Conservation (phyloP, 2,329 filamentous ascomycete species). For the Stenocarpella maydis region DNA sequence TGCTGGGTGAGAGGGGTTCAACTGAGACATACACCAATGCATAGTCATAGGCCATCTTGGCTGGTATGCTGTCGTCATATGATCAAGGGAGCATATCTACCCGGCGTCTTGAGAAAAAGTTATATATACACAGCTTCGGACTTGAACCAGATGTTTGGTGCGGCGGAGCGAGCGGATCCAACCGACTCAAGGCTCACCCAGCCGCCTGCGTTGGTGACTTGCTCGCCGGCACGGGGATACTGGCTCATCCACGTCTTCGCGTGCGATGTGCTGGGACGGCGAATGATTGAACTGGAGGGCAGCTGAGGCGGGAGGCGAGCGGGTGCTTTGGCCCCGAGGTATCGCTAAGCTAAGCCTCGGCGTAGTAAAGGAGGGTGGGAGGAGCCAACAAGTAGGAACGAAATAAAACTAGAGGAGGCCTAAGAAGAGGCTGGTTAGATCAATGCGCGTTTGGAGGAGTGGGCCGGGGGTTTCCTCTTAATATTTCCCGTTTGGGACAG, state of each 20-base stretch:
- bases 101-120: not conserved
- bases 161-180: not conserved
- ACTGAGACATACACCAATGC: slow-evolving; percentile 37
- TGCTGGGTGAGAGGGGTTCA: not conserved
- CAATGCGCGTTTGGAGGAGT: not conserved
- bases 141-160: not conserved
- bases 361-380: not conserved
- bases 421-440: not conserved
- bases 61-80: not conserved
- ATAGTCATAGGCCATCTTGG: slow-evolving; percentile 40
- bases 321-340: slow-evolving; percentile 1
- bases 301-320: not conserved
- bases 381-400: not conserved
- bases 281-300: not conserved
- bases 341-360: not conserved
- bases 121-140: slow-evolving; percentile 1
- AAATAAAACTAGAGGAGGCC: slow-evolving; percentile 10
- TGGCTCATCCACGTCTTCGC: not conserved
- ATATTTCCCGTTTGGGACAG: slow-evolving; percentile 20
- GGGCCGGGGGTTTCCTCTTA: not conserved
- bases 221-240: not conserved
- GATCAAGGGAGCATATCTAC: slow-evolving; percentile 24
- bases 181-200: not conserved
- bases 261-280: not conserved
- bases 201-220: not conserved